These are phyloP conservation scores for Echria macrotheca DNA, from an alignment of 495 filamentous ascomycete genomes.

Conservation along the genomic window DNA sequence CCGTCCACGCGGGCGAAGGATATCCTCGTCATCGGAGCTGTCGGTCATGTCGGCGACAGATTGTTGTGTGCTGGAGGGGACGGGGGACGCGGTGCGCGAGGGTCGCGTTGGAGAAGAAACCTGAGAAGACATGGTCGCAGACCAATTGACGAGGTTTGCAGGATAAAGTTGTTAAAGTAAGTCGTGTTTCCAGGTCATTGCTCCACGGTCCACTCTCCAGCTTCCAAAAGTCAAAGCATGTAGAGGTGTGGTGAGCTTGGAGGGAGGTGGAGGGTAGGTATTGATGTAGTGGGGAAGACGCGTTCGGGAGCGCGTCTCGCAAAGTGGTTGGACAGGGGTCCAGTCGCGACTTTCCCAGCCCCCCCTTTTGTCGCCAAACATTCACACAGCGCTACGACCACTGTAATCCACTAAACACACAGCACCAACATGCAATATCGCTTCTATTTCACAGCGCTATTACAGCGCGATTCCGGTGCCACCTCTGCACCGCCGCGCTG, in stretches of 20 bases:
- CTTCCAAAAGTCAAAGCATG: conserved; percentile 1
- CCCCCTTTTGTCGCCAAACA: neutral
- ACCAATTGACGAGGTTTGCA: conserved; percentile 17
- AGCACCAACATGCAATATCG: too few species aligned
- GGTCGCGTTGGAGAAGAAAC: conserved; percentile 4
- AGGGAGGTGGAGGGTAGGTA: conserved; percentile 30
- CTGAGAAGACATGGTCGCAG: conserved; percentile 43
- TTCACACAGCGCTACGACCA: neutral
- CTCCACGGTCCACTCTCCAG: too few species aligned
- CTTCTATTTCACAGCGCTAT: too few species aligned
- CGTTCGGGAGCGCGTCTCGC: neutral
- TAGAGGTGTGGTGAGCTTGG: neutral
- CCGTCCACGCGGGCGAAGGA: conserved; percentile 60
- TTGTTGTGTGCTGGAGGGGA: conserved; percentile 10
- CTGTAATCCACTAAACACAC: too few species aligned
- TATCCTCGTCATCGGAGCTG: conserved; percentile 32
- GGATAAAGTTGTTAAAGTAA: conserved; percentile 10
- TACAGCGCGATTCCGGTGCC: too few species aligned
- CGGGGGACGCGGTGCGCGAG: conserved; percentile 18
- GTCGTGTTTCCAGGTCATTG: conserved; percentile 1
- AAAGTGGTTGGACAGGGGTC: neutral
- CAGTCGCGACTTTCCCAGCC: conserved; percentile 4
- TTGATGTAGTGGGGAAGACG: conserved; percentile 56
- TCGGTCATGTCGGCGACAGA: neutral
- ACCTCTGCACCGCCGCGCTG: too few species aligned